Base-by-base conservation (phyloP, 305 asterid genomes). In the Salvia sclarea region DNA sequence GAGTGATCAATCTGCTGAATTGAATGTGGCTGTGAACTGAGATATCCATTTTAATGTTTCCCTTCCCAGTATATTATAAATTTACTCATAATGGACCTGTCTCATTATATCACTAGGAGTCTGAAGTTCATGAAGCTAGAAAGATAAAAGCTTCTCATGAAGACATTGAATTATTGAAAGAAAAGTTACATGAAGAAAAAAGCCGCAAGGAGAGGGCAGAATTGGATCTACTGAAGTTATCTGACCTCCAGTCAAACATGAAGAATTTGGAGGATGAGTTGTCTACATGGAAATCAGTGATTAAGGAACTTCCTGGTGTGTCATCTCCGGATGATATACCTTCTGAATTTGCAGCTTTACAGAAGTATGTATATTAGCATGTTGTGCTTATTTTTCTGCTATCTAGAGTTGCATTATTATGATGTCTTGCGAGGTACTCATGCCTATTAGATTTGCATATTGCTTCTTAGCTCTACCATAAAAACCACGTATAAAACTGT, bases 91-190 rank as follows among this genome's bases (percentile, higher is more conserved):
- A 66, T 75, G 64, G 38, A 40, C 54, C 69, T 77, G 48, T 64
- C 66, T 76, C 78, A 35, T 77, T 69, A 55, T 70, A 69, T 76
- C 62, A 66, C 75, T 84, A 90, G 98, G 98, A 93, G 80, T 74
- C 89, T 85, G 98, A 93, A 73, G 94, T 93, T 71, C 83, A 71
- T 44, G 97, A 86, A 80, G 97, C 97, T 54, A 90, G 89, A 78
- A 90, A 81, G 78, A 69, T 93, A 28, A 90, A 84, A 75, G 80
- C 95, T 57, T 86, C 96, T 78, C 94, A 82, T 75, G 93, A 81
- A 74, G 84, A 83, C 63, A 48, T 85, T 45, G 84, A 79, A 71
- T 68, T 93, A 50, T 77, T 93, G 86, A 93, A 90, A 87, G 96
- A 88, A 78, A 90, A 90, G 59, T 68, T 93, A 75, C 73, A 76